Base-by-base conservation (phyloP, 2,329 filamentous ascomycete genomes). In the Fusarium pseudocircinatum region DNA sequence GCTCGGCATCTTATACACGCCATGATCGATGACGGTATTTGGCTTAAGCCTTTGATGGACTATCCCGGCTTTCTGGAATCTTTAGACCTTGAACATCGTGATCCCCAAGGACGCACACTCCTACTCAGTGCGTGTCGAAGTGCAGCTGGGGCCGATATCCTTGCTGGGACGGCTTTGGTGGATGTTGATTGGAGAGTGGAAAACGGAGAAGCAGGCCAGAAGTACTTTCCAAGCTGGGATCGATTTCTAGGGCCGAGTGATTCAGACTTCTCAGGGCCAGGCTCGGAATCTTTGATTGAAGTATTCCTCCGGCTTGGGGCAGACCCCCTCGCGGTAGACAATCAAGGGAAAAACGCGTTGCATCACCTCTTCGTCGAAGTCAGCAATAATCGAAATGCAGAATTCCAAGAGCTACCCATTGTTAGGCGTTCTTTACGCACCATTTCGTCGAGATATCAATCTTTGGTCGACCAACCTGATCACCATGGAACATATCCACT, bases 41-140 rank as follows among this genome's bases (percentile, higher is more conserved):
- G 14, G 7, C 2, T 32, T 0, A 49, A 32, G 15, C 46, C 28
- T 1, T 18, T 49, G 0, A 32, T 49, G 2, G 28, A 32, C 11
- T 49, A 32, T 49, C 28, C 22, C 0, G 22, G 46, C 1, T n/a
- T 49, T 18, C 22, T 49, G 0, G 15, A 13, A 7, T 49, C 46
- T 2, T 7, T 49, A 4, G 22, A n/a, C 3, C 28, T 49, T 13
- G 28, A 32, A 9, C 22, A 49, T 32, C 46, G 46, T n/a, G 46
- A 49, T n/a, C 22, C 46, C 1, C 28, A 49, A n/a, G 46, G 46
- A 3, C 46, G 46, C 3, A 49, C 46, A 18, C 28, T 32, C 4
- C 15, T 49, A 3, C 46, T 49, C 2, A 49, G 28, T n/a, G 28
- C 46, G 2, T 49, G 46, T 3, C 46, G 46, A 49, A 49, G 22